Base-by-base conservation (phyloP, 805 yeast genomes). In the Candida vaughaniae region DNA sequence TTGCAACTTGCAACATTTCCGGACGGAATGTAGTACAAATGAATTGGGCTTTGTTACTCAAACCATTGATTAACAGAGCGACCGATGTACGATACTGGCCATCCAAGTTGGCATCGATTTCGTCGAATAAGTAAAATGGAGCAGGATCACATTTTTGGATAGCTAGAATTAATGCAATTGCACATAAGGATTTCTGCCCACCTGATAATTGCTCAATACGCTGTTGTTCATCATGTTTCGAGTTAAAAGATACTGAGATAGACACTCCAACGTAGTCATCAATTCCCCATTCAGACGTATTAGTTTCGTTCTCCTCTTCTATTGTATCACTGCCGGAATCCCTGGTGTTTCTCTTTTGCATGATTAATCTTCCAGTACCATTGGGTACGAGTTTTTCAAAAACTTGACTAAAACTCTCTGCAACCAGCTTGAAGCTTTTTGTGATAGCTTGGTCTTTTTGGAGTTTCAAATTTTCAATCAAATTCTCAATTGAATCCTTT, bases 161-260 rank as follows among this genome's bases (percentile, higher is more conserved):
- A 3, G 99, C 97, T 40, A 93, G 71, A 47, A 93, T 90, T 34
- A 93, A 73, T 0, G 98, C 90, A 48, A 93, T 80, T 1, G 99
- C 98, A 68, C 98, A 90, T n/a, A 93, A 67, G 0, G 97, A 85
- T 57, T 91, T 91, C 55, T 93, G 99, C 8, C 99, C 99, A 27
- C 99, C 99, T 1, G 96, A 87, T 12, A 93, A 69, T 56, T 90
- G 97, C 56, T 88, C 95, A 39, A 91, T 82, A 43, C 85, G 73
- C 43, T 83, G 85, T 56, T 87, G 96, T 48, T 89, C 96, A 53
- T 90, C 85, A 18, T 75, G 71, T 53, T 82, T 82, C 7, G 95
- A 83, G 56, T 88, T 91, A 70, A 91, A 91, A 0, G 96, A 86
- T 3, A 90, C 97, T 7, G 82, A 71, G 37, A 93, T 86, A 0